phyloP scores from a whole-genome alignment of 352 stramenopile genomes.

The Pythium myriotylum region DNA sequence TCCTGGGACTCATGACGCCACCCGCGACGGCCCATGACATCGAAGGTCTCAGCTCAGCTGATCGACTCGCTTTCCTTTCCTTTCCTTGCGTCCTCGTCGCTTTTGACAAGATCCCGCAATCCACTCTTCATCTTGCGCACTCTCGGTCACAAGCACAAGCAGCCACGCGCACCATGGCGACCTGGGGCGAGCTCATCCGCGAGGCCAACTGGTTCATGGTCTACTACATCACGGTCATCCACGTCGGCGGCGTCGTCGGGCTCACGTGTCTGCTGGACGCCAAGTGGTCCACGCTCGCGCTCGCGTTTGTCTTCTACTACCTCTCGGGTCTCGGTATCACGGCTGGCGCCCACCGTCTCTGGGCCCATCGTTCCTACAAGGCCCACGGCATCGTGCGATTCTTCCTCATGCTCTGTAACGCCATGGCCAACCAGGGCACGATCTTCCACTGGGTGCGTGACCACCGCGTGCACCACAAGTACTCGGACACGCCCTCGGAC shows the following conservation, averaged over 20 bases:
- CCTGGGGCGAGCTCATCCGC: slow-evolving; percentile 62
- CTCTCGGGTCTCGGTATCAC: slow-evolving; percentile 97
- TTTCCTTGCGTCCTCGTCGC: neutral
- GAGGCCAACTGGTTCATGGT: slow-evolving; percentile 98
- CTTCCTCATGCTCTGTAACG: slow-evolving; percentile 98
- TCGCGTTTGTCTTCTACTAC: slow-evolving; percentile 93
- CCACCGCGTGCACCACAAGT: slow-evolving; percentile 99
- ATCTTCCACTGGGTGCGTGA: slow-evolving; percentile 99
- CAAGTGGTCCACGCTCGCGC: slow-evolving; percentile 89
- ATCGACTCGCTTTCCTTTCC: neutral
- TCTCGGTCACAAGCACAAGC: neutral
- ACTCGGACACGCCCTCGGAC: slow-evolving; percentile 94
- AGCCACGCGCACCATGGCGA: slow-evolving; percentile 54
- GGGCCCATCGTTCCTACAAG: slow-evolving; percentile 97
- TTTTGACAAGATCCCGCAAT: slow-evolving; percentile 11
- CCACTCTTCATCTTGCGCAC: slow-evolving; percentile 16
- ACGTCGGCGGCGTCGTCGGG: slow-evolving; percentile 90
- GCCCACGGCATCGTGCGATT: slow-evolving; percentile 90
- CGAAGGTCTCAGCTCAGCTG: slow-evolving; percentile 4
- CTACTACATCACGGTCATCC: slow-evolving; percentile 96
- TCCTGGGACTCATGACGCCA: slow-evolving; percentile 12
- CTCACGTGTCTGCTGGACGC: slow-evolving; percentile 77
- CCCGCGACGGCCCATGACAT: slow-evolving; percentile 23
- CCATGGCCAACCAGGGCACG: slow-evolving; percentile 97
- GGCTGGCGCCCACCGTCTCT: slow-evolving; percentile 97